These are phyloP conservation scores for Curvularia sp. DNA, from an alignment of 2,329 filamentous ascomycete species.

Conservation along the genomic window DNA sequence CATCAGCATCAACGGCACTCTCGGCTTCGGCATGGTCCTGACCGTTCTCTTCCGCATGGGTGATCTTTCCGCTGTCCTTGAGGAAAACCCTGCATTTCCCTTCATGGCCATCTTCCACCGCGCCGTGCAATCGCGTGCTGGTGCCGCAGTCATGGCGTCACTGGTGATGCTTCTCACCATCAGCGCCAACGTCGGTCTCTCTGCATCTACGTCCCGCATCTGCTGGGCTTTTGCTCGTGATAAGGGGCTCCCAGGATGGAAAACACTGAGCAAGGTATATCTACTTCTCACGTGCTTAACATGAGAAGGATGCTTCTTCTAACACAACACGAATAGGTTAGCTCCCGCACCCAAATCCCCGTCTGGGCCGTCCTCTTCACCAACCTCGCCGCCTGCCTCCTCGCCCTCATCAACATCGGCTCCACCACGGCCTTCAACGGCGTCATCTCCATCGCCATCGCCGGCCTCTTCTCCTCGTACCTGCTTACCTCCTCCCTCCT, in stretches of 20 bases:
- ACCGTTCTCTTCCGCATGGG: slow-evolving; percentile 43
- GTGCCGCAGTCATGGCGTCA: slow-evolving; percentile 55
- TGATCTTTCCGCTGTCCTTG: slow-evolving; percentile 40
- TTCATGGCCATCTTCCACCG: slow-evolving; percentile 57
- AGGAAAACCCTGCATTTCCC: slow-evolving; percentile 52
- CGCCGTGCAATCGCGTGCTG: slow-evolving; percentile 34
- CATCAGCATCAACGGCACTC: slow-evolving; percentile 48
- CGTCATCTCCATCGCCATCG: slow-evolving; percentile 39
- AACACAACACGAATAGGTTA: slow-evolving; percentile 22
- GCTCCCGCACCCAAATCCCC: slow-evolving; percentile 39
- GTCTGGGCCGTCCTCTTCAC: slow-evolving; percentile 40
- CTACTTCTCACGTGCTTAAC: not conserved
- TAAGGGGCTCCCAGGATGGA: slow-evolving; percentile 50
- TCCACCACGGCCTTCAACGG: slow-evolving; percentile 37
- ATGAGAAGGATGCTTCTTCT: not conserved
- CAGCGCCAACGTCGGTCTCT: slow-evolving; percentile 44
- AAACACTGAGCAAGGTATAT: slow-evolving; percentile 25
- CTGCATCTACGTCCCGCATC: slow-evolving; percentile 49
- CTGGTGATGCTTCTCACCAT: slow-evolving; percentile 42
- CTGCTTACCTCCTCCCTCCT: slow-evolving; percentile 31
- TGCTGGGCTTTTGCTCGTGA: slow-evolving; percentile 53
- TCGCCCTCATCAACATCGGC: slow-evolving; percentile 59
- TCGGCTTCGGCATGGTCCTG: slow-evolving; percentile 46
- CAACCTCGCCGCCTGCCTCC: slow-evolving; percentile 49
- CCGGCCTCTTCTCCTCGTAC: slow-evolving; percentile 38